Evolutionary conservation across 352 stramenopile species (phyloP), one percentile per base, ranked within the genome.

Genomic region (Globisporangium orthogonon): DNA sequence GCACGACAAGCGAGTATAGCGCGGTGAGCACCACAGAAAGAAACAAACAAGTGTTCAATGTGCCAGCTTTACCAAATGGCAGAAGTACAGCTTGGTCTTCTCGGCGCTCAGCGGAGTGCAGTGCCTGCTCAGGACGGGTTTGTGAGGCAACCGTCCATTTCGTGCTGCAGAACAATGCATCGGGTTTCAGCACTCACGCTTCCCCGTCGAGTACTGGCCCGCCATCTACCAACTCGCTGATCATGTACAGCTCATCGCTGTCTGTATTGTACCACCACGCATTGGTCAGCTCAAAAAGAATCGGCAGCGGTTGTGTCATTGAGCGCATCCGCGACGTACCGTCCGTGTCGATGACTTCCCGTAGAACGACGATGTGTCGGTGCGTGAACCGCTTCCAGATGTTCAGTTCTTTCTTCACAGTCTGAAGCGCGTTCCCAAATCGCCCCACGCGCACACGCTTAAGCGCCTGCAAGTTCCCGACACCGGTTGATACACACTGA

Each of bases 301-400:
- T 23, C 14, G 35, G 7, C 35, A 48, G 3, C 15, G 43, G 30
- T 30, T 9, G 4, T 29, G n/a, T 7, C 1, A 13, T n/a, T 28
- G 41, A 44, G 52, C 7, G 9, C n/a, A n/a, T 18, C 29, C 15
- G 10, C 9, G 33, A 44, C 73, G n/a, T 44, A 90, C 83, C 74
- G 39, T 90, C 78, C 11, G 73, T 92, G 65, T 98, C 94, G 60
- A 99, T 98, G n/a, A 98, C 94, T 76, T 99, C 95, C 29, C 87
- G 83, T 14, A 99, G 67, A 23, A 85, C 59, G 3, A 98, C 92
- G 11, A 98, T 80, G 67, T 98, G 97, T 0, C 94, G 89, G 76
- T 99, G 96, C 46, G 89, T 87, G 53, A 99, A 85, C 44, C 93
- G 93, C 69, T 98, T 98, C 95, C 98, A 98, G 13, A 98, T 94